phyloP scores from a whole-genome alignment of 176 grass and related monocot genomes.

The Triticum monococcum region DNA sequence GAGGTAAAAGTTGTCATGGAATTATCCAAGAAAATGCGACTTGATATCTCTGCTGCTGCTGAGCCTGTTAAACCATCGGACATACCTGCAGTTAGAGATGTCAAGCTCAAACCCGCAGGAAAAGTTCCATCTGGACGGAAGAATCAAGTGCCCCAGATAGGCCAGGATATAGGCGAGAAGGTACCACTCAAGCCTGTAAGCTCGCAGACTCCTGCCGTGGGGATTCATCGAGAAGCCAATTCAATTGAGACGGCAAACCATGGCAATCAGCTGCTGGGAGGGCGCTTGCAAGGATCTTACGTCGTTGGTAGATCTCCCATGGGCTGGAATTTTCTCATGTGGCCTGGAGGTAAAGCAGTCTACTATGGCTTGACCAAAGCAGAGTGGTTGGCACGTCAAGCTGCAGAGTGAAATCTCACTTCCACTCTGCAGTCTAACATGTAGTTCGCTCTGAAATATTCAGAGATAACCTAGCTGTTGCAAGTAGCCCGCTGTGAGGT shows the following conservation, averaged over 20 bases:
- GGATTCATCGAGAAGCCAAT: background rate
- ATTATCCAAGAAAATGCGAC: slow-evolving; percentile 54
- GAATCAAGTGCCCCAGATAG: slow-evolving; percentile 20
- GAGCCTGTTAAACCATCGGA: slow-evolving; percentile 36
- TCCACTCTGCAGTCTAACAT: background rate
- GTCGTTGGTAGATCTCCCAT: slow-evolving; percentile 79
- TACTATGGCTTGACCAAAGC: slow-evolving; percentile 68
- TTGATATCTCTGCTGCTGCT: slow-evolving; percentile 27
- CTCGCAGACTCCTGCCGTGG: slow-evolving; percentile 7
- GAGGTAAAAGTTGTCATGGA: slow-evolving; percentile 57
- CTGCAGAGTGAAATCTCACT: slow-evolving; percentile 34
- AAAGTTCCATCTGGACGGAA: slow-evolving; percentile 10
- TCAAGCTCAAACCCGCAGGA: slow-evolving; percentile 19
- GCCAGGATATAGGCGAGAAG: slow-evolving; percentile 15
- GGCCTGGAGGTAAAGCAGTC: slow-evolving; percentile 53
- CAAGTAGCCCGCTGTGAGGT: background rate
- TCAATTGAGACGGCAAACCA: slow-evolving; percentile 28
- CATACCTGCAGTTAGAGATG: background rate
- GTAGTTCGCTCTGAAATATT: background rate
- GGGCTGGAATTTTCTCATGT: slow-evolving; percentile 82
- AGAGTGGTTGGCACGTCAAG: slow-evolving; percentile 40
- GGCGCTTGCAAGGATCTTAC: slow-evolving; percentile 55
- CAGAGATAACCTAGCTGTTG: slow-evolving; percentile 6
- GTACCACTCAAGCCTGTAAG: slow-evolving; percentile 27
- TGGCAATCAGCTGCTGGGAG: slow-evolving; percentile 41